Base-by-base conservation (phyloP, 2,329 filamentous ascomycete genomes). In the Bipolaris oryzae region DNA sequence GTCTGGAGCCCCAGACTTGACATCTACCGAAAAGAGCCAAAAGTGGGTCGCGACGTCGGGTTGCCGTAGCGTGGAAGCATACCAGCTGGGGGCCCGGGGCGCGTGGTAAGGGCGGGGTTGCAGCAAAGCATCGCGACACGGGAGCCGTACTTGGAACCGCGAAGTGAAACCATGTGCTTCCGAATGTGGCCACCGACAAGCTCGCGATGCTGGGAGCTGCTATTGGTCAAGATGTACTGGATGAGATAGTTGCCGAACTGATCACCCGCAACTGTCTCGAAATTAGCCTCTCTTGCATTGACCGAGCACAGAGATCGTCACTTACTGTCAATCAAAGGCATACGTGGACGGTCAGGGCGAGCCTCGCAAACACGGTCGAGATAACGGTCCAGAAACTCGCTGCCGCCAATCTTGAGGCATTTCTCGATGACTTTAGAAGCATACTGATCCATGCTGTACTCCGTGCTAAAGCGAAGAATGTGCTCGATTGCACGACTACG, bases 351-450 rank as follows among this genome's bases (percentile, higher is more conserved):
- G 74, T 97, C 93, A 41, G 88, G 82, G 60, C 92, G 91, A 56
- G 92, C 92, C 75, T 96, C 94, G 75, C 93, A 98, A 58, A 99
- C 92, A 58, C 93, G 89, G 74, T 96, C 90, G 57, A 99, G 87
- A 73, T 98, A 99, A 60, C 92, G 91, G 59, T 92, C 86, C 41
- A 99, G 84, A 73, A 99, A 99, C 44, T 98, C 94, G 23, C 84
- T 79, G 25, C 92, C 91, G 42, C 94, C 92, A 78, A 99, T 96
- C 82, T 99, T 99, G 66, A 99, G 86, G 71, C 95, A 99, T 79
- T 99, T 99, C 80, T 99, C 94, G 59, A 99, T 94, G 42, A 99
- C 95, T 78, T 99, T 99, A 58, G 95, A 99, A 41, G 95, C 96
- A 74, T 97, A 99, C 73, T 99, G 95, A 69, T 99, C 95, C 85